phyloP scores from a whole-genome alignment of 306 rosid genomes.

The Prunus campanulata region DNA sequence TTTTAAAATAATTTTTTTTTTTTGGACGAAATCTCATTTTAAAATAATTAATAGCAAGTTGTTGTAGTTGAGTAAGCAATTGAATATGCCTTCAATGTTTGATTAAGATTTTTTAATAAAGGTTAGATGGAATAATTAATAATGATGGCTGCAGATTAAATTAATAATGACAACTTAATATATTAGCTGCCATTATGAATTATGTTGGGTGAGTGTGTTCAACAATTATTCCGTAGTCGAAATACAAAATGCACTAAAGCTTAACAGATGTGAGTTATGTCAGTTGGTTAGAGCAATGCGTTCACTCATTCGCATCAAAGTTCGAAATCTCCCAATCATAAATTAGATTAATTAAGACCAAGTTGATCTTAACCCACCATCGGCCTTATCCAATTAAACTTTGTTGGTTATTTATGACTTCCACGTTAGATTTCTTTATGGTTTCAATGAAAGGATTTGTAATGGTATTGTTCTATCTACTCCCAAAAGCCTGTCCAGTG shows the following conservation, averaged over 20 bases:
- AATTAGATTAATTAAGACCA: no score
- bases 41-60: not conserved
- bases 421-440: not conserved
- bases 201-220: no score
- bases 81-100: not conserved
- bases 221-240: no score
- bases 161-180: not conserved
- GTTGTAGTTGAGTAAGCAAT: not conserved
- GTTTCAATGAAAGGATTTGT: not conserved
- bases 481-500: constrained; percentile 8
- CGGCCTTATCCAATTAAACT: no score
- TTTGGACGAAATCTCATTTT: no score
- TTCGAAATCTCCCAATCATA: no score
- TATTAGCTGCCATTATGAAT: not conserved
- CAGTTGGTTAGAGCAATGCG: no score
- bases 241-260: no score
- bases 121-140: not conserved
- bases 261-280: no score
- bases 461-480: not conserved
- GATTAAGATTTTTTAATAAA: not conserved
- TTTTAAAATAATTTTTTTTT: not conserved
- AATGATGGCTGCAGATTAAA: not conserved
- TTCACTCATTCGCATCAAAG: no score
- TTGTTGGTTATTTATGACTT: no score
- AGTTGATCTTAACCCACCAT: no score